These are phyloP conservation scores for Colletotrichum gigasporum DNA, from an alignment of 2,329 filamentous ascomycete genomes.

Conservation along the genomic window DNA sequence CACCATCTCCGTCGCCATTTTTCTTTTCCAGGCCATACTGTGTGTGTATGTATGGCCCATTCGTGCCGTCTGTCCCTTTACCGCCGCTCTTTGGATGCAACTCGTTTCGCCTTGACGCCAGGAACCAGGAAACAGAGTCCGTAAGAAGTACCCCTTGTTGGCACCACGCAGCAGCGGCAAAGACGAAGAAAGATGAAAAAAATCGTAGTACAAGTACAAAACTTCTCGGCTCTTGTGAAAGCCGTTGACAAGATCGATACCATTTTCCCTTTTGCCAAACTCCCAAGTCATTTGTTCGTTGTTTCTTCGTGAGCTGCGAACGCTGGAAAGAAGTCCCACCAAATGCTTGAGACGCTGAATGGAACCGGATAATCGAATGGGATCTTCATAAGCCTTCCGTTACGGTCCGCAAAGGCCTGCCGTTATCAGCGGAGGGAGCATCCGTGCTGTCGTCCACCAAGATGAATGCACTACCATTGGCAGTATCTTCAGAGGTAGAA, in stretches of 20 bases:
- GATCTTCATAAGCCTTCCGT: neutral
- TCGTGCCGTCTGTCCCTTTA: neutral
- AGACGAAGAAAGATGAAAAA: neutral
- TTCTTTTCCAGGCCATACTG: constrained; percentile 2
- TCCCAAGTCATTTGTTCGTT: neutral
- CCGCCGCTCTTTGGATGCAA: constrained; percentile 10
- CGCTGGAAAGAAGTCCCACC: neutral
- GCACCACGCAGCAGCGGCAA: neutral
- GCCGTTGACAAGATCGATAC: neutral
- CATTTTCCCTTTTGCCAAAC: neutral
- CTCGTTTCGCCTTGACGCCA: constrained; percentile 10
- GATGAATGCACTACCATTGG: constrained; percentile 1
- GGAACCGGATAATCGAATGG: neutral
- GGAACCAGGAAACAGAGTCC: neutral
- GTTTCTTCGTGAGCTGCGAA: neutral
- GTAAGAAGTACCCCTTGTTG: neutral
- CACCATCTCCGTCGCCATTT: neutral
- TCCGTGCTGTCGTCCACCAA: neutral
- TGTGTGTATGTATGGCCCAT: neutral
- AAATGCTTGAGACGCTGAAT: neutral
- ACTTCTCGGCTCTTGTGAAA: constrained; percentile 3
- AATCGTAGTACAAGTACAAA: constrained; percentile 21
- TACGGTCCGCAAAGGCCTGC: neutral
- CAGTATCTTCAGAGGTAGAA: neutral
- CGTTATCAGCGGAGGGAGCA: constrained; percentile 15